Evolutionary conservation across 1,284 basidiomycete genomes (phyloP).

Genomic region (Apiotrichum veenhuisii): DNA sequence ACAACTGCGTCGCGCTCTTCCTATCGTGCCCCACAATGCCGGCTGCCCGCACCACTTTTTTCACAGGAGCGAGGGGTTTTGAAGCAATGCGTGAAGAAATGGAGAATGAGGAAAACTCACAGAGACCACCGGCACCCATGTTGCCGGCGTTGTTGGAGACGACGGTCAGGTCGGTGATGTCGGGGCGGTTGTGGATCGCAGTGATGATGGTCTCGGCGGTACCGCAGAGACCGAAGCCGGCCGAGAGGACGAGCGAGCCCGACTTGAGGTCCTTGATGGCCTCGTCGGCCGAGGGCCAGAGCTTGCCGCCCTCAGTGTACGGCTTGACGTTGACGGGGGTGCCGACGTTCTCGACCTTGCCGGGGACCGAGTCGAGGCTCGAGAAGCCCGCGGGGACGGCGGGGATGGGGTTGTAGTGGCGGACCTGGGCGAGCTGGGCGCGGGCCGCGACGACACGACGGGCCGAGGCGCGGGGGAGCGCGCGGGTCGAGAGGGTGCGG

Average conservation of each 20-base stretch:
- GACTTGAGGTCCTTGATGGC: slow-evolving; percentile 77
- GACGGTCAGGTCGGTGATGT: slow-evolving; percentile 69
- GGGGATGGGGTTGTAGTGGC: slow-evolving; percentile 13
- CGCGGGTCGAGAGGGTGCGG: slow-evolving; percentile 17
- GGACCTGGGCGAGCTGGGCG: slow-evolving; percentile 5
- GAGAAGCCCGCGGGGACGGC: slow-evolving; percentile 19
- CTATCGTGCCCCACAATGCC: too few species aligned
- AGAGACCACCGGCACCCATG: slow-evolving; percentile 69
- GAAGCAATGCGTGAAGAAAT: background rate
- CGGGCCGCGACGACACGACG: slow-evolving; percentile 13
- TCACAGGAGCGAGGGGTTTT: background rate
- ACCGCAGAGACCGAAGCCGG: slow-evolving; percentile 55
- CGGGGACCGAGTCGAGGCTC: slow-evolving; percentile 15
- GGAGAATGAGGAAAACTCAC: slow-evolving; percentile 52
- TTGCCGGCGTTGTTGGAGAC: slow-evolving; percentile 87
- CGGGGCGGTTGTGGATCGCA: slow-evolving; percentile 69
- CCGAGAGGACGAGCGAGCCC: slow-evolving; percentile 71
- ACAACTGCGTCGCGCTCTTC: background rate
- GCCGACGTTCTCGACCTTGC: slow-evolving; percentile 19
- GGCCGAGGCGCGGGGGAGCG: slow-evolving; percentile 19
- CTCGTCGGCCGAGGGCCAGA: slow-evolving; percentile 73
- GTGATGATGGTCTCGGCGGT: slow-evolving; percentile 71
- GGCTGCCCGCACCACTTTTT: background rate
- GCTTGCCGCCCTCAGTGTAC: slow-evolving; percentile 55
- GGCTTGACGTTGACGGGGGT: slow-evolving; percentile 10